Base-by-base conservation (phyloP, 2,329 filamentous ascomycete genomes). In the Diaporthe vexans region DNA sequence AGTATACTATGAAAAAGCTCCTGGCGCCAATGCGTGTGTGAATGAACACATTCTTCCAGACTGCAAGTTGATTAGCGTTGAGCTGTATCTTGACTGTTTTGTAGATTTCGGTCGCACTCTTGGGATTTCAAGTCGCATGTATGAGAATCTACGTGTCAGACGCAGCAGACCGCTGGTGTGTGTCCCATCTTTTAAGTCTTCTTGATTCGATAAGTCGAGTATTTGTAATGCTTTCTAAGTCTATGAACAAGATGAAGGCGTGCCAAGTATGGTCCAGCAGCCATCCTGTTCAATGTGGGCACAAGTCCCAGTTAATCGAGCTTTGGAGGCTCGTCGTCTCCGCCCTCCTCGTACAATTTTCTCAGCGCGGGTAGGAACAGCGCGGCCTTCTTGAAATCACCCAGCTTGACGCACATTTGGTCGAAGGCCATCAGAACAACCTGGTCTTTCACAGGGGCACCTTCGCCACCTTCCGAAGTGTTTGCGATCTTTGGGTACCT, bases 341-440 rank as follows among this genome's bases (percentile, higher is more conserved):
- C 79, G 76, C 80, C 78, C 65, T 82, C 85, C 74, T 87, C 87
- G 77, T 93, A 87, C 75, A 93, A 80, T 81, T 86, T 86, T 76
- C 88, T 83, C 73, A 94, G 78, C 24, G 91, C 91, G 17, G 89
- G 89, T 74, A 90, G 85, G 79, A 91, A 93, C 77, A 87, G 86
- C 77, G 91, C 90, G 61, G 94, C 87, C 82, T 92, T 87, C 75
- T 88, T 88, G 77, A 95, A 94, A 77, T 95, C 93, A 11, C 91
- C 90, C 40, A 95, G 84, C 81, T 88, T 91, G 54, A 95, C 90
- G 7, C 89, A 85, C 94, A 96, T 96, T 77, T 94, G 91, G 80
- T 97, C 94, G 81, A 95, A 95, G 1, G 92, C 94, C 73, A 95
- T 88, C 74, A 94, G 87, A 21, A 94, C 90, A 52, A 91, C 90